These are phyloP conservation scores for Fragaria vesca DNA, from an alignment of 306 rosid species.

Conservation along the genomic window DNA sequence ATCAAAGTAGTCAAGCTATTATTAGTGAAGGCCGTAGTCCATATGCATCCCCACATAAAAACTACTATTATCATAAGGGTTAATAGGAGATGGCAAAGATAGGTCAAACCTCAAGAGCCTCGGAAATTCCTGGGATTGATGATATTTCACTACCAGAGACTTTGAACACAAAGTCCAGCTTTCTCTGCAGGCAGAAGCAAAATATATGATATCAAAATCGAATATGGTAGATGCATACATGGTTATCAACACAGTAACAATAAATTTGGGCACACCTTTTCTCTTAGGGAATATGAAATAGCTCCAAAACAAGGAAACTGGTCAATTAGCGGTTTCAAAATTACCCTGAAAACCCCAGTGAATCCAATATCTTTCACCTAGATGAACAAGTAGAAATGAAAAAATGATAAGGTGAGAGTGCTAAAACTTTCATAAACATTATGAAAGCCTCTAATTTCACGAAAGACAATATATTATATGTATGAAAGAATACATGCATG, in stretches of 20 bases:
- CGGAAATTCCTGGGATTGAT: slow-evolving; percentile 76
- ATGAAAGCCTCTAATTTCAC: not conserved
- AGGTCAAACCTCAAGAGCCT: slow-evolving; percentile 75
- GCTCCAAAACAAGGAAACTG: slow-evolving; percentile 93
- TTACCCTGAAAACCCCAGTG: slow-evolving; percentile 99
- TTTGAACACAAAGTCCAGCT: slow-evolving; percentile 84
- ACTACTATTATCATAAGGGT: not conserved
- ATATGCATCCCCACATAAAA: not conserved
- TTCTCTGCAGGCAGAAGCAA: slow-evolving; percentile 55
- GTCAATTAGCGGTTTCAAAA: slow-evolving; percentile 85
- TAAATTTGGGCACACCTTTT: slow-evolving; percentile 51
- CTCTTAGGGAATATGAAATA: slow-evolving; percentile 68
- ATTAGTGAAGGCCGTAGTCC: not conserved
- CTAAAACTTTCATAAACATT: not conserved
- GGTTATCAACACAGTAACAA: not conserved
- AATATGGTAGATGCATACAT: not conserved
- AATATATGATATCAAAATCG: not conserved
- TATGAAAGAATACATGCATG: not conserved
- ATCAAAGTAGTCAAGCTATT: not conserved
- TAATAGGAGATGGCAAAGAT: not conserved
- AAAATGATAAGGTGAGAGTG: slow-evolving; percentile 13
- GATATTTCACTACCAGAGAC: slow-evolving; percentile 80
- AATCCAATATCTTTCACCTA: slow-evolving; percentile 97
- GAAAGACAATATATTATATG: not conserved
- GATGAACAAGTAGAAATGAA: slow-evolving; percentile 43